phyloP scores from a whole-genome alignment of 768 basidiomycete species.

The Coprinellus micaceus region DNA sequence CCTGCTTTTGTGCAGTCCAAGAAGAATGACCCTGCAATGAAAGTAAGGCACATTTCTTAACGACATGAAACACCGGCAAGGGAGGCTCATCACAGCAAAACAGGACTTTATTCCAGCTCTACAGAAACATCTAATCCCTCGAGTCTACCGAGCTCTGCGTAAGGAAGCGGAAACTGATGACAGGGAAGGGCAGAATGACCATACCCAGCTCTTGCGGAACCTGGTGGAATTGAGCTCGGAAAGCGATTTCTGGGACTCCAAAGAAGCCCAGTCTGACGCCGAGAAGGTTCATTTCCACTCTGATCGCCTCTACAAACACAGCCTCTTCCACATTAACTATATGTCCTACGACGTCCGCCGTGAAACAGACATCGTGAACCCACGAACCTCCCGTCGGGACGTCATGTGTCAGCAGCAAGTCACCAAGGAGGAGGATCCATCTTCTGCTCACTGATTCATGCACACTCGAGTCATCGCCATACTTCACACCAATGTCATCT shows the following conservation, averaged over 20 bases:
- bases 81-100: not conserved
- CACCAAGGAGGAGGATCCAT: not conserved
- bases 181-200: not conserved
- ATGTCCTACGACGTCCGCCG: constrained; percentile 17
- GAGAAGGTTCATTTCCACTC: not conserved
- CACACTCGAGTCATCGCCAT: constrained; percentile 23
- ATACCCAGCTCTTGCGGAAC: not conserved
- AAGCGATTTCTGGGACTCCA: not conserved
- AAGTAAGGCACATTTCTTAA: not conserved
- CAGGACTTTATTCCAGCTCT: constrained; percentile 30
- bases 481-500: constrained; percentile 1
- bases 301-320: constrained; percentile 10
- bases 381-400: not conserved
- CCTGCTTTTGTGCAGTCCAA: not conserved
- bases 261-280: constrained; percentile 10
- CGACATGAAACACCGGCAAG: too few species aligned
- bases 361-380: constrained; percentile 17
- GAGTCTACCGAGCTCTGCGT: constrained; percentile 14
- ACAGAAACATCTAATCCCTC: constrained; percentile 29
- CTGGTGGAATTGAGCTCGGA: not conserved
- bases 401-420: not conserved
- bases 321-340: constrained; percentile 14
- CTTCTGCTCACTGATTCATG: constrained; percentile 28
- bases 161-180: not conserved
- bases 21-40: not conserved